Evolutionary conservation across 345 rosid species (phyloP).

Genomic region (Eucalyptus sp.): DNA sequence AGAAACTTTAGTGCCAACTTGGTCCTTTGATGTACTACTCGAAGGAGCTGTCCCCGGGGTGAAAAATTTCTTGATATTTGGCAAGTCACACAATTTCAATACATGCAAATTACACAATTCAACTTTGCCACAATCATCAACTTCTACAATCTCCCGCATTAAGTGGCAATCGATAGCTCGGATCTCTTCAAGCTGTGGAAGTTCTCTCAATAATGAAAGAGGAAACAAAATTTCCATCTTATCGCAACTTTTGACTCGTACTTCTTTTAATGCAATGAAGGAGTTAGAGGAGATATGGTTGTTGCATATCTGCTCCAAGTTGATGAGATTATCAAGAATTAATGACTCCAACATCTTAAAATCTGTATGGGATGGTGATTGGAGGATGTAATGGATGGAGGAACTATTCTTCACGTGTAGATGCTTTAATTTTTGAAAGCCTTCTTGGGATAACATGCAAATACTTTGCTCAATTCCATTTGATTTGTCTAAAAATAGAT

Average conservation of each 20-base stretch:
- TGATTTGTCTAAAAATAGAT: neutral
- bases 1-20: neutral
- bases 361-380: fast-evolving
- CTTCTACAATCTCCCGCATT: neutral
- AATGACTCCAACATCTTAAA: neutral
- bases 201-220: neutral
- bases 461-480: neutral
- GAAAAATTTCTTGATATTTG: neutral
- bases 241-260: fast-evolving
- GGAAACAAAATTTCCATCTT: neutral
- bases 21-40: neutral
- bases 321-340: neutral
- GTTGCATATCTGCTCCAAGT: neutral
- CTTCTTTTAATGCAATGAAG: neutral
- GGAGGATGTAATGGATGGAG: neutral
- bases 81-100: neutral
- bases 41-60: fast-evolving
- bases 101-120: neutral
- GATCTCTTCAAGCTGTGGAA: neutral
- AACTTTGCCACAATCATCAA: neutral
- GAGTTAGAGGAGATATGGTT: neutral
- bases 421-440: neutral
- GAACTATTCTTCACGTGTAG: neutral
- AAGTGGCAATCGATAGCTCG: fast-evolving
- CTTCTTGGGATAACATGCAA: neutral